Evolutionary conservation across 495 filamentous ascomycete species (phyloP), one percentile per base, ranked within the genome.

Genomic region (Podospora didyma): DNA sequence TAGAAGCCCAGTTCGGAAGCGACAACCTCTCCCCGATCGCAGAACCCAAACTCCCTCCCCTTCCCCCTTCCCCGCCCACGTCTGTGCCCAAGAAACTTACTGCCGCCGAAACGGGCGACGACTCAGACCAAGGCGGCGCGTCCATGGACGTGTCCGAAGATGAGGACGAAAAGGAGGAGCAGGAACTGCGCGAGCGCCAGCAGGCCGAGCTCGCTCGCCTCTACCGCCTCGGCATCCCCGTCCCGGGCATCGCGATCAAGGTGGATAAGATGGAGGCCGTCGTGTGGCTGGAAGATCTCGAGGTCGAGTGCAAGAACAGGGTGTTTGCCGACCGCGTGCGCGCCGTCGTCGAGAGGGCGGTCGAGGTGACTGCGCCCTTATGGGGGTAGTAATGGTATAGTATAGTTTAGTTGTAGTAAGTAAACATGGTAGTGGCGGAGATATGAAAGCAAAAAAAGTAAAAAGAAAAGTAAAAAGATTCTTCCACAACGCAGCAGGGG

Each of bases 1-100:
- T 98, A 22, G 95, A 98, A 74, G 89, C 92, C 2, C 94, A 98
- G 67, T 98, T 98, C 64, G 95, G 94, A 42, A 77, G 81, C 19
- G 81, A 90, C 48, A 85, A 89, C 60, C 73, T 90, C 16, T 72
- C 78, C 0, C 91, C 92, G 1, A 86, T 97, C 62, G 78, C 84
- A 22, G 77, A 79, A 0, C 89, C 90, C 4, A 85, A 84, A 49
- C 62, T 86, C 3, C 62, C 71, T 2, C 54, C 71, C 3, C 63
- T 50, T 6, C 65, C 56, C 0, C 37, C 34, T 1, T n/a, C 46
- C 6, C 62, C 52, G 3, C 49, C 50, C 12, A 58, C 62, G 2
- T 39, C 45, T 10, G 21, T 39, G 28, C 65, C 49, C 53, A 76
- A 62, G 69, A 73, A 67, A 57, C 34, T 23, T 17, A 22, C 34